phyloP scores from a whole-genome alignment of 1,139 yeast species.

The Suhomyces terraborum region DNA sequence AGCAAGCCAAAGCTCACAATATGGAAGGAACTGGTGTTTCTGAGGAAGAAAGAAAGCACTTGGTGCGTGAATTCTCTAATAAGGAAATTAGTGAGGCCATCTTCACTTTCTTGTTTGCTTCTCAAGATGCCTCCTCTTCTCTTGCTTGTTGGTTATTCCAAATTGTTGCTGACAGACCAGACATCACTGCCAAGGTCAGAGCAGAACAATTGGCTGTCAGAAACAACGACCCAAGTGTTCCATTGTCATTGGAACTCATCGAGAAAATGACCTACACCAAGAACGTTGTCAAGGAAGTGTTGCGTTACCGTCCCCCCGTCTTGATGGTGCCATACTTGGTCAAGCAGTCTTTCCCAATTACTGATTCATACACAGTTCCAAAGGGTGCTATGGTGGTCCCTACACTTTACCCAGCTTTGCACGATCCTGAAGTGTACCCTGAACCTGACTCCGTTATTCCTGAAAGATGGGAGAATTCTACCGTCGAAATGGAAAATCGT shows the following conservation, averaged over 20 bases:
- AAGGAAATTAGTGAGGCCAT: constrained; percentile 94
- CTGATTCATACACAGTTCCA: constrained; percentile 85
- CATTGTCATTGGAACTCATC: constrained; percentile 69
- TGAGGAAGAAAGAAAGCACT: constrained; percentile 52
- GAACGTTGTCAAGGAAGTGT: constrained; percentile 87
- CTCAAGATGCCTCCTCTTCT: constrained; percentile 98
- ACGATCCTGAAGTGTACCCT: constrained; percentile 94
- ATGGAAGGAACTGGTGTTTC: constrained; percentile 25
- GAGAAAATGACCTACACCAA: constrained; percentile 85
- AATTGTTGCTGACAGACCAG: constrained; percentile 93
- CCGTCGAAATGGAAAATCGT: constrained; percentile 61
- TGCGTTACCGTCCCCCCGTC: constrained; percentile 96
- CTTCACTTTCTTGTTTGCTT: constrained; percentile 93
- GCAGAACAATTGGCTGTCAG: constrained; percentile 88
- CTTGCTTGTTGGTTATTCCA: constrained; percentile 98
- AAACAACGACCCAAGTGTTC: constrained; percentile 65
- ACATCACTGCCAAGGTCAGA: constrained; percentile 77
- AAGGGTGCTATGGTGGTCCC: constrained; percentile 97
- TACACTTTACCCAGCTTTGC: constrained; percentile 90
- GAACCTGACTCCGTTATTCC: constrained; percentile 93
- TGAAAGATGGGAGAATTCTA: constrained; percentile 77
- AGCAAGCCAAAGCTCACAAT: constrained; percentile 62
- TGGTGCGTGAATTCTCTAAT: constrained; percentile 82
- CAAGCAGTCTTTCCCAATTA: constrained; percentile 80
- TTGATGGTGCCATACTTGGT: constrained; percentile 96